phyloP scores from a whole-genome alignment of 331 rosid genomes.

The Telfairia occidentalis region DNA sequence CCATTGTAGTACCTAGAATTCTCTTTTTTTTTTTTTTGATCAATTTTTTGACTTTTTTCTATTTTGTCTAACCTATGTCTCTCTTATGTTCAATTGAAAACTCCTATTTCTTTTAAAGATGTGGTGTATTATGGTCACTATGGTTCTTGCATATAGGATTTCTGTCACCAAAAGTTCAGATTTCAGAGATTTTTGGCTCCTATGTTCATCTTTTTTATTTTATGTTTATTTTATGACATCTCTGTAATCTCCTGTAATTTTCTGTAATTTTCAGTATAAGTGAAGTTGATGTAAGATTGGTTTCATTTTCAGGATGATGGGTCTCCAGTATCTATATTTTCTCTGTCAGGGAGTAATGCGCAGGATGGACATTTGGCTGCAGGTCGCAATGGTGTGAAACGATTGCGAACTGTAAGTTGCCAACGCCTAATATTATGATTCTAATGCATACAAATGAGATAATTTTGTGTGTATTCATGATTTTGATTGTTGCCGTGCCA shows the following conservation, averaged over 20 bases:
- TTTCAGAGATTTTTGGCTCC: neutral
- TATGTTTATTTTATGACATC: neutral
- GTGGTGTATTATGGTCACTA: neutral
- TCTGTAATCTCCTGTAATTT: neutral
- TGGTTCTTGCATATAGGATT: neutral
- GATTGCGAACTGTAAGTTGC: slow-evolving; percentile 57
- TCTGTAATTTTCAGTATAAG: neutral
- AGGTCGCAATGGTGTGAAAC: slow-evolving; percentile 90
- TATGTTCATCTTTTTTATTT: neutral
- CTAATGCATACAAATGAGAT: neutral
- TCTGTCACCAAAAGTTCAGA: neutral
- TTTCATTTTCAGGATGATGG: slow-evolving; percentile 68
- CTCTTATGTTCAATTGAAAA: neutral
- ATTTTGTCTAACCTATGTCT: neutral
- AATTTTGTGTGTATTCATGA: neutral
- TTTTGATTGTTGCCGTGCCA: neutral
- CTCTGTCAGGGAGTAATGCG: slow-evolving; percentile 72
- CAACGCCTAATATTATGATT: neutral
- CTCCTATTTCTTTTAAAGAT: neutral
- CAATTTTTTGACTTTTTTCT: neutral
- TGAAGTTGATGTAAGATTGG: neutral
- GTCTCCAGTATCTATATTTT: slow-evolving; percentile 71
- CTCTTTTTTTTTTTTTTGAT: no score
- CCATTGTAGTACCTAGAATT: no score
- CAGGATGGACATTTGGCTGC: slow-evolving; percentile 94